Evolutionary conservation across 1,139 yeast genomes (phyloP).

Genomic region (Kurtzmaniella quercitrusa): DNA sequence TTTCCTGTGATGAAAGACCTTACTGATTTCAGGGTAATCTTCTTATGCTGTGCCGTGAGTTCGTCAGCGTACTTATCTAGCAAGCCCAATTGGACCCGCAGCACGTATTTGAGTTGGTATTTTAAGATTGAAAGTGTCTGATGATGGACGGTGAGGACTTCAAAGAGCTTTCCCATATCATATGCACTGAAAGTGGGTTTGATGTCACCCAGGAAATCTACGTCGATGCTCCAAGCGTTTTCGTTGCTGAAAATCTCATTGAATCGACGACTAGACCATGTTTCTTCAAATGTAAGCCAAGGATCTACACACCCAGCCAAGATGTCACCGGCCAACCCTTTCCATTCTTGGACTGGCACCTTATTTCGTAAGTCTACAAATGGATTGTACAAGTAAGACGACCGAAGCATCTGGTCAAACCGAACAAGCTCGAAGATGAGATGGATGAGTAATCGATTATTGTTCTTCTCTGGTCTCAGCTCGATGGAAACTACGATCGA

Average conservation of each 20-base stretch:
- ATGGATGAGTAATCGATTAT: slow-evolving; percentile 54
- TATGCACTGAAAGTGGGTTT: slow-evolving; percentile 69
- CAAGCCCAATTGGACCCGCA: slow-evolving; percentile 64
- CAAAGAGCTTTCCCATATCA: slow-evolving; percentile 57
- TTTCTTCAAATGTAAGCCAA: slow-evolving; percentile 68
- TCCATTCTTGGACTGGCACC: slow-evolving; percentile 42
- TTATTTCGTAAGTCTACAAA: slow-evolving; percentile 25
- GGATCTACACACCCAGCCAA: slow-evolving; percentile 36
- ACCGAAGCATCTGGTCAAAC: slow-evolving; percentile 54
- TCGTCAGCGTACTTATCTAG: slow-evolving; percentile 56
- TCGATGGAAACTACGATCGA: slow-evolving; percentile 26
- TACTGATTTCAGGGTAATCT: slow-evolving; percentile 34
- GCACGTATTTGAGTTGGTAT: slow-evolving; percentile 64
- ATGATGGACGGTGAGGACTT: slow-evolving; percentile 64
- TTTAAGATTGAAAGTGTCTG: slow-evolving; percentile 52
- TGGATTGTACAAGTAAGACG: slow-evolving; percentile 54
- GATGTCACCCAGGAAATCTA: slow-evolving; percentile 46
- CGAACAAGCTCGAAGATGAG: slow-evolving; percentile 54
- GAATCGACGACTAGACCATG: slow-evolving; percentile 54
- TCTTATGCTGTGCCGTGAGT: slow-evolving; percentile 42
- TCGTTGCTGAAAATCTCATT: slow-evolving; percentile 48
- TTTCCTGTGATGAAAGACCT: slow-evolving; percentile 37
- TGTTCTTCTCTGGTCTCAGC: slow-evolving; percentile 24
- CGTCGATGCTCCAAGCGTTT: slow-evolving; percentile 59
- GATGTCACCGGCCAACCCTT: slow-evolving; percentile 56